Conservation (phyloP, 2,329 filamentous ascomycete species). For the Ascochyta lentis region DNA sequence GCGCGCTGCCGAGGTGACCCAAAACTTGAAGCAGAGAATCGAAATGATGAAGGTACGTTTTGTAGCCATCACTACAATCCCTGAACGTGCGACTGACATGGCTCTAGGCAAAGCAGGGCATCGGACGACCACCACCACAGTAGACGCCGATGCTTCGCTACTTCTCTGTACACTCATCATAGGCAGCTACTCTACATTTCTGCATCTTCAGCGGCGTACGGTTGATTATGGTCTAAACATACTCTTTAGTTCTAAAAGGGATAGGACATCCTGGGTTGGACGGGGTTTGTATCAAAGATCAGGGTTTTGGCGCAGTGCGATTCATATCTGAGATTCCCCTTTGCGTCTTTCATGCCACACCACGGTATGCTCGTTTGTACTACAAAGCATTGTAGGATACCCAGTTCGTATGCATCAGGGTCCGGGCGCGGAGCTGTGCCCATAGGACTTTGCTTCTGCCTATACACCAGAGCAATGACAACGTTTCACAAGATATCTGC, state of each 20-base stretch:
- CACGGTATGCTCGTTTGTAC: not conserved
- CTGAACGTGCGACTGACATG: conserved; percentile 19
- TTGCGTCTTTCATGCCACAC: not conserved
- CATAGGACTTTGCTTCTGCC: not conserved
- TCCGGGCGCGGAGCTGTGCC: conserved; percentile 3
- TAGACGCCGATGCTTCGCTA: not conserved
- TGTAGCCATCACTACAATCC: no score
- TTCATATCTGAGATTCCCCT: conserved; percentile 11
- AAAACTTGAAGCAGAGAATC: conserved; percentile 94
- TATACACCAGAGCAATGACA: conserved; percentile 33
- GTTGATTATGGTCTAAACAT: not conserved
- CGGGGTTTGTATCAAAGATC: conserved; percentile 4
- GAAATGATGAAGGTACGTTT: conserved; percentile 90
- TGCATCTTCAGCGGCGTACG: conserved; percentile 14
- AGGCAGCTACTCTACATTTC: not conserved
- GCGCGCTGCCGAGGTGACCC: conserved; percentile 94
- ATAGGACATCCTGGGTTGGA: not conserved
- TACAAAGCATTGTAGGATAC: not conserved
- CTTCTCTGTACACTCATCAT: not conserved
- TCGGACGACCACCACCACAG: conserved; percentile 41
- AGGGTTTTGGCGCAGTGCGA: conserved; percentile 6
- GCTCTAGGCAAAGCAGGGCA: conserved; percentile 47
- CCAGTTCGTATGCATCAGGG: not conserved
- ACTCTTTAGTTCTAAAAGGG: not conserved
- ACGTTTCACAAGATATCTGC: conserved; percentile 8